Evolutionary conservation across 2,329 filamentous ascomycete genomes (phyloP).

Genomic region (Lasiodiplodia gonubiensis): DNA sequence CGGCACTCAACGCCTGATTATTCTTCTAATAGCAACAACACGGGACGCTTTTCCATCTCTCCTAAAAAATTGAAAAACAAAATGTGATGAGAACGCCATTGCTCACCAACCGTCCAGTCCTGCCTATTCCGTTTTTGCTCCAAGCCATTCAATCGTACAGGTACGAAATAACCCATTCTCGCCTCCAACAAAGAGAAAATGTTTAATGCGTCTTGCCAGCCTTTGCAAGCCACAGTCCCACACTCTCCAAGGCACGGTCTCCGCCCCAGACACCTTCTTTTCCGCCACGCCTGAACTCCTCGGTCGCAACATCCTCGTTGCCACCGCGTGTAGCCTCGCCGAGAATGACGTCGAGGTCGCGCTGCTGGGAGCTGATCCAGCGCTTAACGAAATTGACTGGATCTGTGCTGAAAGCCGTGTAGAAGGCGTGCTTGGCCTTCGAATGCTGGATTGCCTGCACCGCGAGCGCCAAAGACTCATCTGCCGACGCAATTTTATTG

Average conservation of each 20-base stretch:
- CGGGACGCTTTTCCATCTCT: background rate
- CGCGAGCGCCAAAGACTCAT: constrained; percentile 83
- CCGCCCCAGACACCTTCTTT: constrained; percentile 67
- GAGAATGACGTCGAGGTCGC: constrained; percentile 85
- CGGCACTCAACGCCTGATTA: constrained; percentile 24
- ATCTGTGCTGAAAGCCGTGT: constrained; percentile 77
- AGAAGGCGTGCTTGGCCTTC: constrained; percentile 90
- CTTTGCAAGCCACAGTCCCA: constrained; percentile 64
- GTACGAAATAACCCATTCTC: background rate
- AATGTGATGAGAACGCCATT: constrained; percentile 8
- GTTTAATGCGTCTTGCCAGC: constrained; percentile 20
- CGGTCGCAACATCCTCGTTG: constrained; percentile 60
- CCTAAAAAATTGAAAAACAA: background rate
- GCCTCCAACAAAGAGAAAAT: background rate
- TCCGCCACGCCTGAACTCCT: constrained; percentile 72
- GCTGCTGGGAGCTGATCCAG: constrained; percentile 90
- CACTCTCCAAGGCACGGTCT: constrained; percentile 65
- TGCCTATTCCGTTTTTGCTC: constrained; percentile 1
- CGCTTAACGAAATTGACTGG: constrained; percentile 82
- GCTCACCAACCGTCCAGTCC: constrained; percentile 6
- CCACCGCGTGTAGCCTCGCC: constrained; percentile 73
- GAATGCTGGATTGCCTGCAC: constrained; percentile 82
- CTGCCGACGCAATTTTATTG: constrained; percentile 75
- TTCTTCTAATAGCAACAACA: constrained; percentile 3
- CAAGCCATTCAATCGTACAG: constrained; percentile 16